Evolutionary conservation across 495 filamentous ascomycete species (phyloP), one percentile per base, ranked within the genome.

Genomic region (Bathelium albidoporum): DNA sequence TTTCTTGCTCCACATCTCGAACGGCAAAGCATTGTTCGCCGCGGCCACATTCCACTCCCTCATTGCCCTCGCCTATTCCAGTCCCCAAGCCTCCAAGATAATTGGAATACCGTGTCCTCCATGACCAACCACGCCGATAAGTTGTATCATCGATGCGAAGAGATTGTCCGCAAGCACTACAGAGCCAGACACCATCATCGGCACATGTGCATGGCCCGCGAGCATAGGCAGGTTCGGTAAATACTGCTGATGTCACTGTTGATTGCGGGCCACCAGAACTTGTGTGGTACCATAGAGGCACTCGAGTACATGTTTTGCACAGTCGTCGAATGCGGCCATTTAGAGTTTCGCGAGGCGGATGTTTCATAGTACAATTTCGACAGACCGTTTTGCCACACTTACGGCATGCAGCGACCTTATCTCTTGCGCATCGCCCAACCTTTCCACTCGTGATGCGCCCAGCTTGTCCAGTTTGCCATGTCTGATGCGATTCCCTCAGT

Each of bases 51-150:
- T 88, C 84, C 2, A 95, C 89, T 44, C 91, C 90, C 65, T 92
- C 86, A 69, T 89, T 84, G 61, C 91, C 91, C 69, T 95, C 90
- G 45, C 90, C 89, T 58, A 94, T 92, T 18, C 91, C 91, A 1
- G 88, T 90, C 2, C 91, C 90, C 0, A 95, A 76, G 0, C 89
- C 89, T 39, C 90, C 89, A 0, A 91, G 86, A 32, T 84, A 86
- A 22, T 86, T 85, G 55, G 85, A 85, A 75, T 95, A 96, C n/a
- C 88, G 82, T 26, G 84, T 90, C 22, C 91, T 87, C 91, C 91
- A 96, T 24, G 79, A 84, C 91, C 91, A 96, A 39, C 90, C 87
- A 39, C 88, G 85, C 43, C 81, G 77, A 74, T 96, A 95, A 32
- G 85, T 87, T 16, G 80, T 82, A 70, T 96, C 90, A 20, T 81